These are phyloP conservation scores for Turnera subulata DNA, from an alignment of 345 rosid genomes.

Conservation along the genomic window DNA sequence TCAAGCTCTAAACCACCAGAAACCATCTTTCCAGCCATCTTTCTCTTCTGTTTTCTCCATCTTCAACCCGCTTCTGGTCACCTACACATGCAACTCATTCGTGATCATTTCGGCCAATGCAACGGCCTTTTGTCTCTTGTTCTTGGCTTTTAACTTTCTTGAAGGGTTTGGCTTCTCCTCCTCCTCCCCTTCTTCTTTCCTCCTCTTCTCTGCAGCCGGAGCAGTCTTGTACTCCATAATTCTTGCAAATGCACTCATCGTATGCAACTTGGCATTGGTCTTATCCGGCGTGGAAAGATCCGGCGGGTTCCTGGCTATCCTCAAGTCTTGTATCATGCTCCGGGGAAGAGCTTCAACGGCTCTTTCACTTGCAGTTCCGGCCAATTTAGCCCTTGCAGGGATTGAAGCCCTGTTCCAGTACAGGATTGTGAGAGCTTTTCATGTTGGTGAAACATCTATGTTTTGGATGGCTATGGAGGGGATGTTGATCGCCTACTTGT, in stretches of 20 bases:
- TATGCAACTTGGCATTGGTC: slow-evolving; percentile 64
- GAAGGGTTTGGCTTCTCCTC: slow-evolving; percentile 42
- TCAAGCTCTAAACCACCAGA: slow-evolving; percentile 19
- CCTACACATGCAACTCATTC: slow-evolving; percentile 46
- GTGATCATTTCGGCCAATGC: slow-evolving; percentile 69
- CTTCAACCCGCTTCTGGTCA: slow-evolving; percentile 46
- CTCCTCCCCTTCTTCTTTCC: slow-evolving; percentile 16
- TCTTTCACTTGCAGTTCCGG: slow-evolving; percentile 58
- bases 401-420: slow-evolving; percentile 73
- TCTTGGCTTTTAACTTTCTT: slow-evolving; percentile 43
- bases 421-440: slow-evolving; percentile 40
- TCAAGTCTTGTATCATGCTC: slow-evolving; percentile 57
- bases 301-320: slow-evolving; percentile 55
- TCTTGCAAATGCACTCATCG: slow-evolving; percentile 55
- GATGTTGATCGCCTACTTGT: slow-evolving; percentile 59
- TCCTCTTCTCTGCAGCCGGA: slow-evolving; percentile 44
- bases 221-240: slow-evolving; percentile 61
- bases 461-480: slow-evolving; percentile 42
- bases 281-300: slow-evolving; percentile 43
- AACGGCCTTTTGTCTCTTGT: slow-evolving; percentile 55
- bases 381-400: slow-evolving; percentile 51
- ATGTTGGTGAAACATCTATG: slow-evolving; percentile 11
- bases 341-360: slow-evolving; percentile 65
- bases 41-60: slow-evolving; percentile 30
- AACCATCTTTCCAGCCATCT: slow-evolving; percentile 26